phyloP scores from a whole-genome alignment of 345 rosid species.

The Populus alba region DNA sequence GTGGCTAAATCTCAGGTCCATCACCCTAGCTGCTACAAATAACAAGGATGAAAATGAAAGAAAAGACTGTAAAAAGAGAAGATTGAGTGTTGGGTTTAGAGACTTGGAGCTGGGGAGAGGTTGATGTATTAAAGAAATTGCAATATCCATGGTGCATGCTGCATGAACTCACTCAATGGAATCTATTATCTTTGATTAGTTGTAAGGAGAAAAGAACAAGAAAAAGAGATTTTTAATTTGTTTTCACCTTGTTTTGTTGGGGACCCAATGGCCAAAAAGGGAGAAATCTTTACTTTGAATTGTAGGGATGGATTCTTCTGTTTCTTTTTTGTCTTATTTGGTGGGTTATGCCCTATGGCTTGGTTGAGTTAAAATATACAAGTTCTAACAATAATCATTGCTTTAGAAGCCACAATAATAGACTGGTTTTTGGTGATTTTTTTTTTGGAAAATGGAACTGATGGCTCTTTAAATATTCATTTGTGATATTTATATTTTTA shows the following conservation, averaged over 20 bases:
- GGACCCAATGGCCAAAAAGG: conserved; percentile 1
- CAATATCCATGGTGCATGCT: not conserved
- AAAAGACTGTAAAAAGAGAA: not conserved
- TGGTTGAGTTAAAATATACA: not conserved
- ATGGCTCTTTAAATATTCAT: no score
- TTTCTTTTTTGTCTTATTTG: not conserved
- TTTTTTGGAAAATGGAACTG: no score
- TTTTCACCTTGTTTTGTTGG: not conserved
- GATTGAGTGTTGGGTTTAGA: not conserved
- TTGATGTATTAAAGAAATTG: conserved; percentile 7
- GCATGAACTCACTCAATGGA: not conserved
- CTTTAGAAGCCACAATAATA: no score
- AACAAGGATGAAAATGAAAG: not conserved
- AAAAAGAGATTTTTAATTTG: not conserved
- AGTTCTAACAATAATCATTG: not conserved
- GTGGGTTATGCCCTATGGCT: not conserved
- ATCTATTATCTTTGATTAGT: not conserved
- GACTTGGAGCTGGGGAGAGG: not conserved
- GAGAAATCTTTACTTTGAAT: conserved; percentile 22
- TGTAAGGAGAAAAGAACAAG: not conserved
- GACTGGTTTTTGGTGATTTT: not conserved
- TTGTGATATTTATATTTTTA: no score
- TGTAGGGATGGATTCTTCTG: not conserved
- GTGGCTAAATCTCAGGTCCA: conserved; percentile 19
- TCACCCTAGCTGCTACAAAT: conserved; percentile 33